Evolutionary conservation across 345 rosid species (phyloP).

Genomic region (Viola odorata): DNA sequence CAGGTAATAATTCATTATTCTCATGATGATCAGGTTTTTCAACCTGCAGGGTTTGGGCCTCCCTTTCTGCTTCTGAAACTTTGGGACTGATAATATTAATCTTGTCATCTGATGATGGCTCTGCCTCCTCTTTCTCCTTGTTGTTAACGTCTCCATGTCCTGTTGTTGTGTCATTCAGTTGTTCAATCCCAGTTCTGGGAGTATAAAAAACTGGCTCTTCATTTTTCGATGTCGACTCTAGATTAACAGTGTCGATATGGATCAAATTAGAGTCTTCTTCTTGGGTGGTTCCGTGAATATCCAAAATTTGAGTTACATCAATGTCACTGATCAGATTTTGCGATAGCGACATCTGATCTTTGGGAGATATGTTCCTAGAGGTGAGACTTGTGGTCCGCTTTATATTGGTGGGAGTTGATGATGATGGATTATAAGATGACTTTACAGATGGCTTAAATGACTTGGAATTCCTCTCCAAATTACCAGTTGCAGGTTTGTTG

Average conservation of each 20-base stretch:
- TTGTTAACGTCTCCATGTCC: conserved; percentile 13
- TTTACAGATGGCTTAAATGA: conserved; percentile 13
- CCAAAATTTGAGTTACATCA: conserved; percentile 14
- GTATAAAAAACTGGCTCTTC: too few relatives aligned
- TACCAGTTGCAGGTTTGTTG: too few relatives aligned
- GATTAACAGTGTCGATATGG: conserved; percentile 4
- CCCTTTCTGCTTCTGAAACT: conserved; percentile 18
- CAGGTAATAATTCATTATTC: background rate
- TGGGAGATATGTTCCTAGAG: conserved; percentile 2
- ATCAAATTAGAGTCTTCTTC: conserved; percentile 17
- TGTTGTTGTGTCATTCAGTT: too few relatives aligned
- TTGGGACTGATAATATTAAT: background rate
- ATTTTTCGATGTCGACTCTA: too few relatives aligned
- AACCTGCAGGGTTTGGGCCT: conserved; percentile 14
- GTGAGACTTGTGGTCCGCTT: conserved; percentile 14
- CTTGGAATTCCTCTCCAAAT: conserved; percentile 29
- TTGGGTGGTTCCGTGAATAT: conserved; percentile 16
- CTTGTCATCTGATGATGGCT: too few relatives aligned
- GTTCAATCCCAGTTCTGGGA: background rate
- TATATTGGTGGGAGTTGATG: too few relatives aligned
- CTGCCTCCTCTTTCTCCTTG: conserved; percentile 25
- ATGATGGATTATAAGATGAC: too few relatives aligned
- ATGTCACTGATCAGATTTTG: conserved; percentile 4
- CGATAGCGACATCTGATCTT: background rate
- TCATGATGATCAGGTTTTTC: background rate